Base-by-base conservation (phyloP, 2,329 filamentous ascomycete species). In the Chaetoscypha palmicola region DNA sequence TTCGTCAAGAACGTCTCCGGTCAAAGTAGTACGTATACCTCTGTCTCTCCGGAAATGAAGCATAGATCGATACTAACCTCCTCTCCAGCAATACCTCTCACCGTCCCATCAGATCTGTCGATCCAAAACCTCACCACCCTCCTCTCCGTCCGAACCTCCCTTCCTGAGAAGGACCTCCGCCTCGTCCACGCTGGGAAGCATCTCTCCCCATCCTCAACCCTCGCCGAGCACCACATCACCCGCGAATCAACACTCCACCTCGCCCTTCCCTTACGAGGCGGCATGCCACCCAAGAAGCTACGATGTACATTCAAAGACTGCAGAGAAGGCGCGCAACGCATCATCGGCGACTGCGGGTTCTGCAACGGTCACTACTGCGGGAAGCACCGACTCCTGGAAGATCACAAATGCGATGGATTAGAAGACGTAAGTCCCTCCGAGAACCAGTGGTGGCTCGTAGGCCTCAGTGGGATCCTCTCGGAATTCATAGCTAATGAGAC, bases 301-400 rank as follows among this genome's bases (percentile, higher is more conserved):
- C 82, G 86, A 58, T 97, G 92, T 74, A 83, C 76, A 53, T 89
- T 86, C 71, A 90, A 91, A 68, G 82, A 89, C 57, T 97, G 92
- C 79, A 87, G 81, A 63, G 82, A 88, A 58, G 77, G 78, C 22
- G 90, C 89, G 12, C 90, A 96, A 67, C 83, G 87, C 54, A 96
- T 98, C 60, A 86, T 96, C 47, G 92, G 92, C 43, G 91, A 97
- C 71, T 98, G 92, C 69, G 83, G 81, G 49, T 97, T 97, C 73
- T 98, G 92, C 72, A 74, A 83, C 44, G 89, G 90, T 35, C 86
- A 94, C 64, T 97, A 87, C 73, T 98, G 92, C 69, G 87, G 87
- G 58, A 94, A 89, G 71, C 92, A 98, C 69, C 78, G 92, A 45
- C 77, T 97, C 69, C 69, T 97, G 52, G 92, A 98, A 68, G 86